These are phyloP conservation scores for Asterella californica DNA, from an alignment of 225 moss, liverwort and hornwort genomes.

Conservation along the genomic window DNA sequence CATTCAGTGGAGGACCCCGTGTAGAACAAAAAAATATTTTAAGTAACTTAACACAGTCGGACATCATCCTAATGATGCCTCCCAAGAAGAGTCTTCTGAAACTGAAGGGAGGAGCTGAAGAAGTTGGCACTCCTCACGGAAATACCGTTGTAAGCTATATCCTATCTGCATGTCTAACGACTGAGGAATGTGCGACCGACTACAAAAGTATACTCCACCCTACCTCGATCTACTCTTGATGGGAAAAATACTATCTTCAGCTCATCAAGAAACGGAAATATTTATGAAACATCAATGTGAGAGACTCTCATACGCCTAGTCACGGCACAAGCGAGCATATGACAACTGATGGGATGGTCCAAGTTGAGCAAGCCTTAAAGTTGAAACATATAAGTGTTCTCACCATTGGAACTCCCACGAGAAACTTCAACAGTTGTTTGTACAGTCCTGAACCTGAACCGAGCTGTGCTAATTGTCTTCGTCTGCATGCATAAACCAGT, in stretches of 20 bases:
- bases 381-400: not conserved
- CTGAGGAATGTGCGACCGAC: not conserved
- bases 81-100: no score
- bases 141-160: no score
- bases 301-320: not conserved
- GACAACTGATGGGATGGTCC: no score
- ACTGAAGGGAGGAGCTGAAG: no score
- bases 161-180: not conserved
- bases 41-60: no score
- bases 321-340: not conserved
- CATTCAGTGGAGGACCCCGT: no score
- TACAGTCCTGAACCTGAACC: conserved; percentile 84
- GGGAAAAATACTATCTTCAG: not conserved
- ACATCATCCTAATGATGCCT: no score
- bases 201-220: not conserved
- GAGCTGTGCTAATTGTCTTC: conserved; percentile 81
- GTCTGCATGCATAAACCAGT: conserved; percentile 42
- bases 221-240: not conserved
- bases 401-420: conserved; percentile 94
- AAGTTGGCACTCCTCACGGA: no score
- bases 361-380: not conserved
- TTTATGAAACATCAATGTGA: not conserved
- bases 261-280: not conserved
- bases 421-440: conserved; percentile 84
- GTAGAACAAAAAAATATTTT: no score